Evolutionary conservation across 1,139 yeast species (phyloP), one percentile per base, ranked within the genome.

Genomic region (Zygosaccharomyces sapae): DNA sequence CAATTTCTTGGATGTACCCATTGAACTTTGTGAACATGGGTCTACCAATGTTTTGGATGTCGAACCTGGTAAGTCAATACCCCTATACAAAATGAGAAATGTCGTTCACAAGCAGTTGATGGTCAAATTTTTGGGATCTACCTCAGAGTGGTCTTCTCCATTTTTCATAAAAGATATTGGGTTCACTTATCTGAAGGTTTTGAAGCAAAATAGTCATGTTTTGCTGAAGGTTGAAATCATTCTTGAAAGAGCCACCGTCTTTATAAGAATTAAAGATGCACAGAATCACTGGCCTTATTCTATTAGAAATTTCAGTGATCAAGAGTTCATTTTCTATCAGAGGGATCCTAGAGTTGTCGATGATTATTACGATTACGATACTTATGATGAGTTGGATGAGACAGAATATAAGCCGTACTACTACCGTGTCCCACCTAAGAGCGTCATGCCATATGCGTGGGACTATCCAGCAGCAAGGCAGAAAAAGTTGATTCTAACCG

Each of bases 371-470:
- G 58, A 57, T 19, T 53, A 56, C 36, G 83, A 85, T 59, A 86
- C 79, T 41, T 80, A 82, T 55, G 95, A 92, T 6, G 86, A 80
- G 8, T 53, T 60, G 10, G 58, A 56, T 4, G 71, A 71, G n/a
- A 56, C 55, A 9, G 64, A 63, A 10, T 86, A 81, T 62, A 81
- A 81, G 54, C 94, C 94, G 2, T 74, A 88, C 20, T 81, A 76
- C 59, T 92, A 90, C 63, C 77, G 79, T 49, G 75, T 90, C 20
- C 97, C 97, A 0, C 81, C 95, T 1, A 82, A 80, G 63, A 87
- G 96, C 70, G 95, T 88, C 1, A 94, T 94, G 98, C 97, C 97
- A 0, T 94, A 92, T 66, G 89, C 98, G 0, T 94, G 96, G 88
- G 98, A 94, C 64, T 92, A 80, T 67, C 98, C 98, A 0, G 88